Evolutionary conservation across 495 filamentous ascomycete genomes (phyloP).

Genomic region (Cercophora newfieldiana): DNA sequence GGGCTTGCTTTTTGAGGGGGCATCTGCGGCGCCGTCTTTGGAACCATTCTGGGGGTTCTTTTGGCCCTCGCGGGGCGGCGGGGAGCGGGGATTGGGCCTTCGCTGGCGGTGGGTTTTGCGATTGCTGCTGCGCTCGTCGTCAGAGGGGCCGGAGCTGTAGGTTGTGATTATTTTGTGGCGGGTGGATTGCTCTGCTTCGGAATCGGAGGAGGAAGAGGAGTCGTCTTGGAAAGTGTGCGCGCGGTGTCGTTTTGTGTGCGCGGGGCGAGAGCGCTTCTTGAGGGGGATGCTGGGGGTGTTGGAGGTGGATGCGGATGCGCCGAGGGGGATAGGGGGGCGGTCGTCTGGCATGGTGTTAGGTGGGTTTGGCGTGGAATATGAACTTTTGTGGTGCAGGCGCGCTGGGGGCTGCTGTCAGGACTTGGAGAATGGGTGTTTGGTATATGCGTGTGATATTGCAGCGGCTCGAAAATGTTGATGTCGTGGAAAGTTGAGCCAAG

Average conservation of each 20-base stretch:
- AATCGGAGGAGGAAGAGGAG: constrained; percentile 35
- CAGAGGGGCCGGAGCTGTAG: not conserved
- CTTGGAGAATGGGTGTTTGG: no score
- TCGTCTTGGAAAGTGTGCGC: constrained; percentile 34
- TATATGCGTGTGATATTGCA: not conserved
- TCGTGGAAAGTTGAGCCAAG: not conserved
- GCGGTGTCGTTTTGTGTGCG: constrained; percentile 41
- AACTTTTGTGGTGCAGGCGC: no score
- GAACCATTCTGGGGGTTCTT: no score
- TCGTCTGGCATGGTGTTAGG: constrained; percentile 23
- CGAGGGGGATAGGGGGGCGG: constrained; percentile 39
- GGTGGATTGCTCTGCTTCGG: constrained; percentile 26
- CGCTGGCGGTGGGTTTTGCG: not conserved
- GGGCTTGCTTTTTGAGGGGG: constrained; percentile 36
- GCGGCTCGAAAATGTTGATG: not conserved
- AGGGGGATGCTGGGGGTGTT: constrained; percentile 20
- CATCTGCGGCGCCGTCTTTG: constrained; percentile 26
- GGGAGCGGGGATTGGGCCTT: not conserved
- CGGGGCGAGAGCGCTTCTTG: constrained; percentile 36
- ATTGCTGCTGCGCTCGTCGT: not conserved
- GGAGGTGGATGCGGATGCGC: constrained; percentile 21
- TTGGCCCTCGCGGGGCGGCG: not conserved
- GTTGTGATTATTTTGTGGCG: constrained; percentile 42
- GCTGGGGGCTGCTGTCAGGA: no score
- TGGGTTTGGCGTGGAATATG: no score